Base-by-base conservation (phyloP, 306 rosid genomes). In the Lupinus albus region DNA sequence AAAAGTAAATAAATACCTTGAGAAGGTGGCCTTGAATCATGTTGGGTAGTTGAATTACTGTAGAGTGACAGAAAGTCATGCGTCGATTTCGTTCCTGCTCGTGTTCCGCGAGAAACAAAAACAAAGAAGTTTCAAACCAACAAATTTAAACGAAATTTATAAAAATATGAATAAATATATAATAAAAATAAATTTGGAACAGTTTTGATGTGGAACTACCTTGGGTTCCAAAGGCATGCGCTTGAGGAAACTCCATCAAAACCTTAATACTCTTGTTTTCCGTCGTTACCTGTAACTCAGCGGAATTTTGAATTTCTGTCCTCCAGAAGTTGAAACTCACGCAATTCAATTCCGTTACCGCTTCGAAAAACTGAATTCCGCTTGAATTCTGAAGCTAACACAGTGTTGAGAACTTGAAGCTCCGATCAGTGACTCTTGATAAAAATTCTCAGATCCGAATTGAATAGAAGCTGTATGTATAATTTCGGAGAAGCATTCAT, bases 51-150 rank as follows among this genome's bases (percentile, higher is more conserved):
- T 73, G 96, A 82, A 83, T 84, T 89, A 69, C 88, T 86, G 69
- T 76, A 86, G 54, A 93, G 88, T 42, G 99, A 88, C 63, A 93
- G 94, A 81, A 90, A 93, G 81, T 93, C 99, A 49, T 90, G 97
- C 52, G 96, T 86, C 57, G 97, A 75, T 83, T 90, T 93, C 51
- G 84, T 85, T 76, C 92, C 96, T 85, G 91, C 79, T 49, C 42
- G 76, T 57, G 64, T 64, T 71, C 47, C 65, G 28, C 65, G 48
- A 5, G 2, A 14, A 78, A 25, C 63, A 21, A 33, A 71, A 72
- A 15, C 59, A 21, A 33, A 63, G 30, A 62, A 62, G 52, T 12
- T 57, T 32, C 50, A 20, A 17, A 49, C 32, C 30, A 46, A 63
- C 4, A 39, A 47, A 53, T 50, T 49, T 9, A 33, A 30, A 3